Evolutionary conservation across 495 filamentous ascomycete species (phyloP).

Genomic region (Talaromyces thailandensis): DNA sequence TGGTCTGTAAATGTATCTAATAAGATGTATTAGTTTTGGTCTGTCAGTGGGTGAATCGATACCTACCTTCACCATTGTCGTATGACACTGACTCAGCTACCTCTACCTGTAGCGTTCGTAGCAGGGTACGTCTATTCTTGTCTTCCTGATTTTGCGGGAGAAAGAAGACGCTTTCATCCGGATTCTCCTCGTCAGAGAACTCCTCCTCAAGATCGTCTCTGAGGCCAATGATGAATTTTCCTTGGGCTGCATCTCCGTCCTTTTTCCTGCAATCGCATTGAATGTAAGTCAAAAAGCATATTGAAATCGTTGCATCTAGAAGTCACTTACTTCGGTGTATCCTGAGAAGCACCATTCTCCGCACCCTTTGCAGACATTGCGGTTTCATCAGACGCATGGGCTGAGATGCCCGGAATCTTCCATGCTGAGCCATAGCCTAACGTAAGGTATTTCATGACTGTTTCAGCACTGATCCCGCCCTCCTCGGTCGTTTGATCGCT

Average conservation of each 20-base stretch:
- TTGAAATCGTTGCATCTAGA: neutral
- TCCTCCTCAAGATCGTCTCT: slow-evolving; percentile 42
- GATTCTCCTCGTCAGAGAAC: neutral
- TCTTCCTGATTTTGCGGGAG: slow-evolving; percentile 19
- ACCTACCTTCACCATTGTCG: slow-evolving; percentile 12
- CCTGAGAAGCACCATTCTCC: neutral
- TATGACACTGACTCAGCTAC: slow-evolving; percentile 11
- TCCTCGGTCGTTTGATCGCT: slow-evolving; percentile 4
- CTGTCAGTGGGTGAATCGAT: neutral
- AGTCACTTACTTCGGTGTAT: neutral
- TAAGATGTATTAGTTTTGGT: neutral
- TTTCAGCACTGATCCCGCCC: slow-evolving; percentile 26
- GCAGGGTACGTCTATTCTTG: slow-evolving; percentile 33
- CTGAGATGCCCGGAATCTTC: slow-evolving; percentile 18
- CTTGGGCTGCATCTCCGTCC: slow-evolving; percentile 18
- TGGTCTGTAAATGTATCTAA: neutral
- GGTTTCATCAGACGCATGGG: neutral
- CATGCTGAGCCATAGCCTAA: slow-evolving; percentile 54
- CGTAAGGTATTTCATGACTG: slow-evolving; percentile 50
- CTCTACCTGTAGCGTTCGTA: slow-evolving; percentile 44
- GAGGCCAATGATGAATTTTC: slow-evolving; percentile 66
- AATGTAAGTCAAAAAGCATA: neutral
- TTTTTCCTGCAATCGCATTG: neutral
- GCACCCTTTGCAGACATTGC: neutral
- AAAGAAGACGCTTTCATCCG: slow-evolving; percentile 2